Base-by-base conservation (phyloP, 176 grass and related monocot species). In the Carex myosuroides region DNA sequence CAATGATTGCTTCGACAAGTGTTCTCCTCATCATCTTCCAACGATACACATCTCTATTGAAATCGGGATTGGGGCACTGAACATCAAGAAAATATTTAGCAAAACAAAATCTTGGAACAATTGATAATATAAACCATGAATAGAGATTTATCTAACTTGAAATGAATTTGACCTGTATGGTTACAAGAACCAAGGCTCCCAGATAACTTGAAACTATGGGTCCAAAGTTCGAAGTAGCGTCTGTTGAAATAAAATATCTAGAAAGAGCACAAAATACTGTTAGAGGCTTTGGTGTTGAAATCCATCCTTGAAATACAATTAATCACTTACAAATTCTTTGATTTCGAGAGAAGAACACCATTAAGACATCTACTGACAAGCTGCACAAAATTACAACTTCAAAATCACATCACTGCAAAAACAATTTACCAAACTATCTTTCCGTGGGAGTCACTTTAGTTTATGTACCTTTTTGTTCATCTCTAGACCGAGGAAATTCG, bases 401-500 rank as follows among this genome's bases (percentile, higher is more conserved):
- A 63, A 50, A 74, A 50, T 76, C 72, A 76, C 48, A 56, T 55
- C 46, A 16, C 72, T 33, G 8, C 61, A 67, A 66, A 64, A 64
- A 48, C 13, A 63, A 66, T 64, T 55, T 21, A 76, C 8, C 48
- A 29, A 54, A 53, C 16, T 11, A 10, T 75, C 53, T 37, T 54
- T 76, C 22, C 52, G 10, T 2, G 30, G 1, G 5, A 76, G 22
- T 32, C 21, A 76, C 12, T 30, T 5, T 8, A 89, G 69, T 82
- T 17, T 41, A 2, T 52, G 55, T 86, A 95, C 89, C 96, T 93
- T 98, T 84, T 88, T 64, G 39, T 98, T 98, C 81, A 95, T 98
- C 86, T 95, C 96, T 90, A 98, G 88, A 59, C 96, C 96, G 79
- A 98, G 96, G 79, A 98, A 98, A 86, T 95, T 98, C 7, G 70